Evolutionary conservation across 192 early-diverging fungal genomes (phyloP).

Genomic region (Phlyctochytrium planicorne): DNA sequence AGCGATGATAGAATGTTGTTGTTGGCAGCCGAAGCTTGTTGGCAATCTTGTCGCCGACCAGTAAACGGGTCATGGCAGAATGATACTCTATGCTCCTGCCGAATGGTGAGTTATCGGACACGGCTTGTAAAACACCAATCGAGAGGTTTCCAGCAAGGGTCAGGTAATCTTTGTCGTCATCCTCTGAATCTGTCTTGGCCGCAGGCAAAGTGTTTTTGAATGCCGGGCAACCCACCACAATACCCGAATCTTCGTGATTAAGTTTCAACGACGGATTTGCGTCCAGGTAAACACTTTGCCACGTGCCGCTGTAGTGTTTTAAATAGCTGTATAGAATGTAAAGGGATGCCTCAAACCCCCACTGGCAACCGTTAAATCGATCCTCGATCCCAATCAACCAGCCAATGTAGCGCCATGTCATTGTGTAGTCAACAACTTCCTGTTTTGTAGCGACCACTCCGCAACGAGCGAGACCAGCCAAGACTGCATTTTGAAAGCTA

Average conservation of each 20-base stretch:
- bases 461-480: background rate
- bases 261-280: no score
- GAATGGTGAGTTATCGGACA: background rate
- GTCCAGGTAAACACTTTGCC: no score
- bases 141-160: background rate
- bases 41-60: background rate
- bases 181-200: no score
- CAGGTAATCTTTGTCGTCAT: no score
- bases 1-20: no score
- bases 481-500: background rate
- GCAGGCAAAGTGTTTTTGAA: no score
- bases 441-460: background rate
- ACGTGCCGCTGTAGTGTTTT: no score
- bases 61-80: background rate
- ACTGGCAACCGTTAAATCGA: background rate
- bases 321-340: no score
- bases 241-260: no score
- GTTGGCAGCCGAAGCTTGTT: background rate
- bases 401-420: slow-evolving; percentile 1
- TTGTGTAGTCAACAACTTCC: slow-evolving; percentile 1
- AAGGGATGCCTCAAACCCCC: background rate
- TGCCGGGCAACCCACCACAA: no score
- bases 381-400: background rate
- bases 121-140: background rate
- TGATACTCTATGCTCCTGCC: background rate